Conservation (phyloP, 805 yeast genomes). For the Lachancea lanzarotensis region DNA sequence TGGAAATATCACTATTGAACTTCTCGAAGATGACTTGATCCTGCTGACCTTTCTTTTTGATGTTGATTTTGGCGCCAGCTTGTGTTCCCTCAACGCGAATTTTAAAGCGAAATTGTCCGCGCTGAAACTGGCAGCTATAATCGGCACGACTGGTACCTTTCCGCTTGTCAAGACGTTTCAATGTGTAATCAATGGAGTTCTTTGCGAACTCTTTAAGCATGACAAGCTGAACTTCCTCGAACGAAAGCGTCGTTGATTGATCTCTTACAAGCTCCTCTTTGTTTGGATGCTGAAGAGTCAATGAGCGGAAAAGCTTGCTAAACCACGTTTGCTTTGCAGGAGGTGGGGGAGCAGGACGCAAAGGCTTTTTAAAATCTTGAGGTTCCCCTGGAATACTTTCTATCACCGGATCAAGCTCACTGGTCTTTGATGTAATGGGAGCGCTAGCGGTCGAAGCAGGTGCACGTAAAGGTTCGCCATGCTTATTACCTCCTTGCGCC, state of each 20-base stretch:
- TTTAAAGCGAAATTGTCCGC: constrained; percentile 25
- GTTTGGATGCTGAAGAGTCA: constrained; percentile 10
- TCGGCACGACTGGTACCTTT: constrained; percentile 19
- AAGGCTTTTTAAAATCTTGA: background rate
- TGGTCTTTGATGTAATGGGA: background rate
- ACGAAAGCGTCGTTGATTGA: constrained; percentile 22
- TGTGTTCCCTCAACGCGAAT: constrained; percentile 17
- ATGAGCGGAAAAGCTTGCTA: constrained; percentile 19
- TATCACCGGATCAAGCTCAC: constrained; percentile 5
- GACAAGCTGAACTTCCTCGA: constrained; percentile 27
- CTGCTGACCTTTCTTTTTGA: constrained; percentile 19
- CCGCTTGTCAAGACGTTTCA: constrained; percentile 19
- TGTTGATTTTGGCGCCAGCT: constrained; percentile 13
- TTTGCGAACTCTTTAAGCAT: constrained; percentile 25
- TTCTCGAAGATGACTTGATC: constrained; percentile 17
- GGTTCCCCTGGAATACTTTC: constrained; percentile 1
- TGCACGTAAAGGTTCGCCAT: background rate
- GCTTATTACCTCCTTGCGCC: background rate
- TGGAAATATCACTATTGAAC: constrained; percentile 21
- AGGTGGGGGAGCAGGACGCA: constrained; percentile 6
- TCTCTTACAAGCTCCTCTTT: constrained; percentile 12
- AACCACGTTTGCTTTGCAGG: constrained; percentile 19
- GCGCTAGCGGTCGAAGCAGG: background rate
- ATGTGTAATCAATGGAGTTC: constrained; percentile 22
- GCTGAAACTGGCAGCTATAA: constrained; percentile 26